These are phyloP conservation scores for Pseudogymnoascus pannorum DNA, from an alignment of 2,329 filamentous ascomycete species.

Conservation along the genomic window DNA sequence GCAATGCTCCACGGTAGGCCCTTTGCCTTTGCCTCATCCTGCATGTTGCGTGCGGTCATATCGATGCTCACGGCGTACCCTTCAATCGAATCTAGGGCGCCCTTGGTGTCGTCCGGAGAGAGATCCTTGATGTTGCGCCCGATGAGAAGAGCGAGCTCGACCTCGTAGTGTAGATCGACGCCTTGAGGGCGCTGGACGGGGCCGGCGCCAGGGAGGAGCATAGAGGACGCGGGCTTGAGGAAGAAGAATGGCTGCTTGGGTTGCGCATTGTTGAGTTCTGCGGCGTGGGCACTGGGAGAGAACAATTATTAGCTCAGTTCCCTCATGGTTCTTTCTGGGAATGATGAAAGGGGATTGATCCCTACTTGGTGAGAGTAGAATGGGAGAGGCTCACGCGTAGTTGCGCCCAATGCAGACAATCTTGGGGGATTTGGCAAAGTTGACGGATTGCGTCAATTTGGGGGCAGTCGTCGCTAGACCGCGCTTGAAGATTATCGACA, in stretches of 20 bases:
- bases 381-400: constrained; percentile 64
- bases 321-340: constrained; percentile 6
- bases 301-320: constrained; percentile 10
- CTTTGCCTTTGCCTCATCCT: constrained; percentile 96
- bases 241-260: constrained; percentile 99
- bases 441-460: no score
- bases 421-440: constrained; percentile 34
- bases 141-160: constrained; percentile 86
- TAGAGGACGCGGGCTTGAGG: constrained; percentile 84
- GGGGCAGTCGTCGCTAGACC: constrained; percentile 32
- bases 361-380: constrained; percentile 9
- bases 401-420: constrained; percentile 86
- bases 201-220: constrained; percentile 70
- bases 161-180: constrained; percentile 85
- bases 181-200: constrained; percentile 76
- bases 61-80: constrained; percentile 89
- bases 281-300: constrained; percentile 70
- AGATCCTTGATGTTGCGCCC: constrained; percentile 74
- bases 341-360: background rate
- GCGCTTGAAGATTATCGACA: constrained; percentile 14
- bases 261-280: constrained; percentile 77
- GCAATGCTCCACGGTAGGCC: constrained; percentile 92
- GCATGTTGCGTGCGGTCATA: constrained; percentile 92
- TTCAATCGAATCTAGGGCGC: constrained; percentile 79
- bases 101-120: constrained; percentile 57